These are phyloP conservation scores for Hortiboletus campestris DNA, from an alignment of 768 basidiomycete genomes.

Conservation along the genomic window DNA sequence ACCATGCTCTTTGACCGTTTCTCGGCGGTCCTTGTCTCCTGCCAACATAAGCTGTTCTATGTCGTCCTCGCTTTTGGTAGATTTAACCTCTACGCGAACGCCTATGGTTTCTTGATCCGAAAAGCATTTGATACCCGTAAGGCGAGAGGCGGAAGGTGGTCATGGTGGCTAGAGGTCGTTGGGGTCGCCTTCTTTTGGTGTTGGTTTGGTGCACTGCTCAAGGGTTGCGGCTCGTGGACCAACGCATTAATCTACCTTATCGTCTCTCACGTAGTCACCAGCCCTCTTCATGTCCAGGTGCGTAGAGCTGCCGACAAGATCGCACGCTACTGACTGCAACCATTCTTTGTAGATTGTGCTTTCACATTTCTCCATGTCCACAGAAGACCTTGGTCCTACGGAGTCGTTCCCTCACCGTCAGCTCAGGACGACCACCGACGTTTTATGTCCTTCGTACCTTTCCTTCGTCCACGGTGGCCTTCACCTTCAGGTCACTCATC, in stretches of 20 bases:
- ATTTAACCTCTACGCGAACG: constrained; percentile 91
- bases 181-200: constrained; percentile 83
- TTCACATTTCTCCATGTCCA: constrained; percentile 96
- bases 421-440: constrained; percentile 95
- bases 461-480: constrained; percentile 96
- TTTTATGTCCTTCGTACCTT: constrained; percentile 79
- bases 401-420: constrained; percentile 95
- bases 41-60: constrained; percentile 95
- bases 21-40: constrained; percentile 58
- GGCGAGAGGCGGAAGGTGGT: constrained; percentile 71
- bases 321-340: constrained; percentile 3
- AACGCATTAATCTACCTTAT: constrained; percentile 71
- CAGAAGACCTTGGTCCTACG: constrained; percentile 81
- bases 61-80: constrained; percentile 85
- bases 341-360: constrained; percentile 70
- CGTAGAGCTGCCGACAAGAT: constrained; percentile 17
- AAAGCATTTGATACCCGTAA: constrained; percentile 63
- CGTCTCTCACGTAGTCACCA: constrained; percentile 81
- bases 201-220: constrained; percentile 78
- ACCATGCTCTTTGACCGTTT: constrained; percentile 76
- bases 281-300: constrained; percentile 94
- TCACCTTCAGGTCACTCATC: constrained; percentile 95
- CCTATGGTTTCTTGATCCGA: constrained; percentile 72
- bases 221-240: constrained; percentile 68
- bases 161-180: constrained; percentile 71